These are phyloP conservation scores for Trametes maxima DNA, from an alignment of 768 basidiomycete genomes.

Conservation along the genomic window DNA sequence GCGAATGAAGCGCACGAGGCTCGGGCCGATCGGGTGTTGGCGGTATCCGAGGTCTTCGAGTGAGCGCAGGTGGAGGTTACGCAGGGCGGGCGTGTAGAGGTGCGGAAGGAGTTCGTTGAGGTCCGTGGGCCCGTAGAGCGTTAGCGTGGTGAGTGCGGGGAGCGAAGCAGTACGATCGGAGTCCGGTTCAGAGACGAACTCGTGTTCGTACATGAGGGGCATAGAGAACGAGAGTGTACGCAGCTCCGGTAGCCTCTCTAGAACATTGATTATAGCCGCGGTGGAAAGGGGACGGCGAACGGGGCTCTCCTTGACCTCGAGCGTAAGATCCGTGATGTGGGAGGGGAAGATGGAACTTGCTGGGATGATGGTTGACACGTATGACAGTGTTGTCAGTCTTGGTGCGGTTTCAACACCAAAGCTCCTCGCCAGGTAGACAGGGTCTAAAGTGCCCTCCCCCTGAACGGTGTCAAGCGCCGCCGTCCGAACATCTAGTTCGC, in stretches of 20 bases:
- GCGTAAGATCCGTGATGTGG: slow-evolving; percentile 22
- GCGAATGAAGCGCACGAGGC: slow-evolving; percentile 36
- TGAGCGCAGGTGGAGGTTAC: slow-evolving; percentile 44
- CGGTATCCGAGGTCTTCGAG: slow-evolving; percentile 37
- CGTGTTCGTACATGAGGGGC: slow-evolving; percentile 31
- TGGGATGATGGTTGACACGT: slow-evolving; percentile 24
- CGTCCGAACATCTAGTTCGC: slow-evolving; percentile 33
- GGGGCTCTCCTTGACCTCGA: slow-evolving; percentile 23
- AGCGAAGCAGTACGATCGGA: slow-evolving; percentile 25
- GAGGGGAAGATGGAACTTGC: slow-evolving; percentile 35
- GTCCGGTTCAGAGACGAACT: slow-evolving; percentile 25
- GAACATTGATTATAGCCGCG: slow-evolving; percentile 27
- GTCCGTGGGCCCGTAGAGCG: slow-evolving; percentile 35
- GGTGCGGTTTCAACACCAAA: slow-evolving; percentile 25
- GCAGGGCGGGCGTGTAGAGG: slow-evolving; percentile 40
- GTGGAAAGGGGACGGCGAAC: slow-evolving; percentile 27
- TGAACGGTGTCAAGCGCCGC: slow-evolving; percentile 13
- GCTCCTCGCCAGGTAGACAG: slow-evolving; percentile 7
- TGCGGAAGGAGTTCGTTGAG: slow-evolving; percentile 34
- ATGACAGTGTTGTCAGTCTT: slow-evolving; percentile 14
- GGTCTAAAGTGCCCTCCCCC: slow-evolving; percentile 8
- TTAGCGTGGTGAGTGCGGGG: slow-evolving; percentile 34
- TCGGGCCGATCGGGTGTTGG: slow-evolving; percentile 36
- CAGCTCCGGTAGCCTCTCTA: slow-evolving; percentile 46
- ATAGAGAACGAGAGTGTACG: slow-evolving; percentile 44